Evolutionary conservation across 129 eudicot species (phyloP), one percentile per base, ranked within the genome.

Genomic region (Chrysanthemum lavandulifolium): DNA sequence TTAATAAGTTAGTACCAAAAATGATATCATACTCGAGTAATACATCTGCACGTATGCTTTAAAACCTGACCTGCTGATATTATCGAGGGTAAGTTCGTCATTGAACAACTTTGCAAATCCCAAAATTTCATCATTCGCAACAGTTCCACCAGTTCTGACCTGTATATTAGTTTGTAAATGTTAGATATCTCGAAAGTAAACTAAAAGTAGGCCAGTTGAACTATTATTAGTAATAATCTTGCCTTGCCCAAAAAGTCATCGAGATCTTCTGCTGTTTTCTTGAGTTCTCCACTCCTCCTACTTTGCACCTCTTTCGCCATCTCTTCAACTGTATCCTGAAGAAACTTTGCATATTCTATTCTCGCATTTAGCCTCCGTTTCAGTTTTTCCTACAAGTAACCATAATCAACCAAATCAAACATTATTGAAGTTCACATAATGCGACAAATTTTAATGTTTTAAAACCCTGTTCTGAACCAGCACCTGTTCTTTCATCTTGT

Each of bases 261-360:
- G 84, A 93, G 98, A 86, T 93, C 98, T 81, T 89, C 98, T 19
- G 98, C 98, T 66, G 98, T 93, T 82, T 93, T 83, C 87, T 87
- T 90, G 69, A 81, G 63, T 53, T 93, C 98, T 69, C 98, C 97
- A 77, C 97, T 93, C 74, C 98, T 87, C 16, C 91, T 82, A 76
- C 82, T 89, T 80, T 90, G 87, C 49, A 93, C 98, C 89, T 93
- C 98, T 80, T 86, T 90, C n/a, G 98, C 98, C 98, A 93, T 93
- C 74, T 93, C 92, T 84, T 83, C 84, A 16, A 85, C 97, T 49
- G 98, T 93, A 45, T 93, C 98, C 71, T 90, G 98, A 84, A 93
- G 97, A 88, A 93, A 90, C 67, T 87, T 93, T 4, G 98, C 98
- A 56, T 93, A 93, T 67, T 93, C 98, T 63, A 93, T 93, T 78